Evolutionary conservation across 129 eudicot genomes (phyloP), one percentile per base, ranked within the genome.

Genomic region (Chrysanthemum makinoi): DNA sequence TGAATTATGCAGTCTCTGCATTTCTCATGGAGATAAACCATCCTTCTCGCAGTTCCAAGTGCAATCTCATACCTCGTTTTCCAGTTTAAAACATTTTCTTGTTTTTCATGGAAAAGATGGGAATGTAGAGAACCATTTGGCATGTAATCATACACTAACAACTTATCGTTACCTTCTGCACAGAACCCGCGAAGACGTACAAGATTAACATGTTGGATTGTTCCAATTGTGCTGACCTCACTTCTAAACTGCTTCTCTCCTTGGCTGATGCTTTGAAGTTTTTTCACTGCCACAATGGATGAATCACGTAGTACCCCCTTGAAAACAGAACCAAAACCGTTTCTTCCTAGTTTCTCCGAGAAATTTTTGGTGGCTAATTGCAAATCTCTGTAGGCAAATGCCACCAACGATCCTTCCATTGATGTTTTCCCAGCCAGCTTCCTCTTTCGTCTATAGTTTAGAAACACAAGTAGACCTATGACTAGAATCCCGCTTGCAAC

Each of bases 201-300:
- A 74, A 89, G 93, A 75, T 89, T 81, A 50, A 87, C 81, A 64
- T 90, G 94, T 66, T 90, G 94, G 65, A 85, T 82, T 12, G 75
- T 85, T 51, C 96, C 95, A 18, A 90, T 87, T 47, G 94, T 87
- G 80, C 89, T 74, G 1, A 90, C 95, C 72, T 90, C 91, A 15
- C 89, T 66, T n/a, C 94, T 72, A 71, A 90, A 90, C 53, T 90
- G 86, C 79, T 90, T 90, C 72, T 90, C 96, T 16, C 94, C 96
- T 50, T 83, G 87, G 71, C 72, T 72, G 64, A 83, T 62, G 59
- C 86, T 69, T 51, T 87, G 86, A 0, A 90, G 95, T 72, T 77
- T 83, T 75, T 90, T 90, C 58, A 87, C 96, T 5, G 94, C 95
- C 65, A 90, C 79, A 24, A 72, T 82, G 35, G 85, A 71, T 10